A percentile compares a stretch with the other conserved stretches of the same genome.
phyloP scores from a whole-genome alignment of 768 basidiomycete species.

The Megacollybia marginata region DNA sequence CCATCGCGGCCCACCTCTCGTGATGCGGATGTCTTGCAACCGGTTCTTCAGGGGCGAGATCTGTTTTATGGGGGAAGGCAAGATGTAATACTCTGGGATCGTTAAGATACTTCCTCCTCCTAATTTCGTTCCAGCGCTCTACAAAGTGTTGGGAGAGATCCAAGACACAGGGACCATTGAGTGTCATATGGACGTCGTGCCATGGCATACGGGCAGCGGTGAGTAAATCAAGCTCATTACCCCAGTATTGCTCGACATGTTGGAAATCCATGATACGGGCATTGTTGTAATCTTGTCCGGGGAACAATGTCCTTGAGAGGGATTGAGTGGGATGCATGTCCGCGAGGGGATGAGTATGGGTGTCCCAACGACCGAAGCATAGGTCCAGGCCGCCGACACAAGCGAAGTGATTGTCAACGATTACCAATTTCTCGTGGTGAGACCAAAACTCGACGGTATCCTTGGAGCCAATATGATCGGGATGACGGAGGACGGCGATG shows the following conservation, averaged over 20 bases:
- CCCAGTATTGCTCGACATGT: slow-evolving; percentile 69
- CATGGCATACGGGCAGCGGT: slow-evolving; percentile 84
- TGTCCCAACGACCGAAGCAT: slow-evolving; percentile 98
- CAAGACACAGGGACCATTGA: slow-evolving; percentile 74
- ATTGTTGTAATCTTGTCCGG: slow-evolving; percentile 93
- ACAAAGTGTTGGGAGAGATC: slow-evolving; percentile 92
- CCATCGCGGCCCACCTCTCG: slow-evolving; percentile 49
- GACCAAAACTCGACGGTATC: slow-evolving; percentile 84
- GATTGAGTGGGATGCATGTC: slow-evolving; percentile 91
- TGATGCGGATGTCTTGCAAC: slow-evolving; percentile 69
- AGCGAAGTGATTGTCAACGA: slow-evolving; percentile 81
- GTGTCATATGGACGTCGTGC: slow-evolving; percentile 93
- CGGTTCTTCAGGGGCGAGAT: slow-evolving; percentile 56
- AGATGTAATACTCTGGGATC: slow-evolving; percentile 55
- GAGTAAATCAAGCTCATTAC: slow-evolving; percentile 57
- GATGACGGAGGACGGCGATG: slow-evolving; percentile 84
- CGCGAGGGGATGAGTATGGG: slow-evolving; percentile 80
- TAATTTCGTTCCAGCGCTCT: slow-evolving; percentile 88
- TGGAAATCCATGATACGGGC: slow-evolving; percentile 83
- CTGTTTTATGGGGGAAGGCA: slow-evolving; percentile 69
- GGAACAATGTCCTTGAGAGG: slow-evolving; percentile 67
- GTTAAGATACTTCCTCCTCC: slow-evolving; percentile 60
- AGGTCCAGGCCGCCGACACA: slow-evolving; percentile 93
- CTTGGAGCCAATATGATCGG: slow-evolving; percentile 82
- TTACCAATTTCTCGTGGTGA: slow-evolving; percentile 89